These are phyloP conservation scores for Polygonum aviculare DNA, from an alignment of 148 eudicot species.

Conservation along the genomic window DNA sequence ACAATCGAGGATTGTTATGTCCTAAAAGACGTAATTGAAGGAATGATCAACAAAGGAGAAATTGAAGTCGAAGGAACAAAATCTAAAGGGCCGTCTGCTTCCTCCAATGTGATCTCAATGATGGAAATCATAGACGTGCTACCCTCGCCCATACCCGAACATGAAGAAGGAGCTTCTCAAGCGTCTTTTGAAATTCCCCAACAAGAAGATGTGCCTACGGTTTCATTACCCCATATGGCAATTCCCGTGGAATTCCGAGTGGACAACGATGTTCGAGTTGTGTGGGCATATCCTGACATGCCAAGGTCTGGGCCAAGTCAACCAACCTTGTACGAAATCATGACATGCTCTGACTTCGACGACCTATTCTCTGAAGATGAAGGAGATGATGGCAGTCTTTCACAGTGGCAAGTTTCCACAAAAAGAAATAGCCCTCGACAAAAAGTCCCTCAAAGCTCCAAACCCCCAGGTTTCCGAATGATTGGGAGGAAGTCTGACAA, in stretches of 20 bases:
- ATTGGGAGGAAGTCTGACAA: too few relatives aligned
- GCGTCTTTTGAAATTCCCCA: too few relatives aligned
- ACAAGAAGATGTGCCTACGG: neutral
- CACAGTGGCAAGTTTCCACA: too few relatives aligned
- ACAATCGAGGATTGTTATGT: neutral
- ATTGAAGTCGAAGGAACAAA: neutral
- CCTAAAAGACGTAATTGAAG: neutral
- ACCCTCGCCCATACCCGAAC: too few relatives aligned
- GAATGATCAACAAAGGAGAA: neutral
- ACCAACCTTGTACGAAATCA: neutral
- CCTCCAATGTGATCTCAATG: neutral
- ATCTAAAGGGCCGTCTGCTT: neutral
- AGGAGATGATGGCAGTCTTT: too few relatives aligned
- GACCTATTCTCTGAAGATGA: neutral
- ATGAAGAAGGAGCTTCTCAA: too few relatives aligned
- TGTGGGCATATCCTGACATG: neutral
- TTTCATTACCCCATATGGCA: neutral
- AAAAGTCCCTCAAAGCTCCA: too few relatives aligned
- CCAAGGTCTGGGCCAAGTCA: neutral
- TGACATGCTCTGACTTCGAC: neutral
- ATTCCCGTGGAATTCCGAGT: neutral
- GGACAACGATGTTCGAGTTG: neutral
- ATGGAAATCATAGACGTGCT: neutral
- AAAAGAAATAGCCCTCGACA: constrained; percentile 5
- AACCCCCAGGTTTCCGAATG: neutral